These are phyloP conservation scores for Russula dissimulans DNA, from an alignment of 768 basidiomycete species.

Conservation along the genomic window DNA sequence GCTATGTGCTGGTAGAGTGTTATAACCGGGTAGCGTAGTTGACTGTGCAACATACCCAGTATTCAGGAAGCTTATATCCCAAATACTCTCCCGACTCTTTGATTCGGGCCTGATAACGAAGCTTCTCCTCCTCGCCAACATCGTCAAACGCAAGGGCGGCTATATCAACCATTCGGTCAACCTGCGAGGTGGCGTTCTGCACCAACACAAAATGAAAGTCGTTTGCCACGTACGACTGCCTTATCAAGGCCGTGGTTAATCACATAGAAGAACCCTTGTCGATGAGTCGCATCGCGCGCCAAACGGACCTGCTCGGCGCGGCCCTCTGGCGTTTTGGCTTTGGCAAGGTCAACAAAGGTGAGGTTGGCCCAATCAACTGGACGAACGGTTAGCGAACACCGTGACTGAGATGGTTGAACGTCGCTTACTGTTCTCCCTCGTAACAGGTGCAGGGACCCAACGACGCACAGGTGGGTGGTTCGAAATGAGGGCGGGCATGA, in stretches of 20 bases:
- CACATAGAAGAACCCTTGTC: slow-evolving; percentile 38
- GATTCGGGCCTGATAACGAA: slow-evolving; percentile 25
- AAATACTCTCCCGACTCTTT: slow-evolving; percentile 41
- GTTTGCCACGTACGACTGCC: slow-evolving; percentile 28
- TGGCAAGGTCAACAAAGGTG: slow-evolving; percentile 28
- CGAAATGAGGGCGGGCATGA: slow-evolving; percentile 17
- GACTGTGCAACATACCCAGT: slow-evolving; percentile 36
- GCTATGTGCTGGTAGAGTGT: slow-evolving; percentile 42
- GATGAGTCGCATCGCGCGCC: slow-evolving; percentile 28
- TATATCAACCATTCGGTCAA: slow-evolving; percentile 30
- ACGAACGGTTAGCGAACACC: not conserved
- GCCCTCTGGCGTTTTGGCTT: slow-evolving; percentile 27
- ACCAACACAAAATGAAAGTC: not conserved
- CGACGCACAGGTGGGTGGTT: slow-evolving; percentile 17
- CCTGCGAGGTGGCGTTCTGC: not conserved
- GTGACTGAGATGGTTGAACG: not conserved
- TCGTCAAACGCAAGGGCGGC: slow-evolving; percentile 29
- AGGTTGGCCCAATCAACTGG: slow-evolving; percentile 32
- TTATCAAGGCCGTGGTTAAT: slow-evolving; percentile 40
- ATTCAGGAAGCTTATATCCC: slow-evolving; percentile 46
- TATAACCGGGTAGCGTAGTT: not conserved
- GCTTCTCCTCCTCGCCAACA: slow-evolving; percentile 29
- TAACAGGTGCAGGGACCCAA: slow-evolving; percentile 23
- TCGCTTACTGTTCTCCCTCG: slow-evolving; percentile 20
- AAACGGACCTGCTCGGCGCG: slow-evolving; percentile 25